phyloP scores from a whole-genome alignment of 2,329 filamentous ascomycete genomes.

The Graphiopsis chlorocephala region DNA sequence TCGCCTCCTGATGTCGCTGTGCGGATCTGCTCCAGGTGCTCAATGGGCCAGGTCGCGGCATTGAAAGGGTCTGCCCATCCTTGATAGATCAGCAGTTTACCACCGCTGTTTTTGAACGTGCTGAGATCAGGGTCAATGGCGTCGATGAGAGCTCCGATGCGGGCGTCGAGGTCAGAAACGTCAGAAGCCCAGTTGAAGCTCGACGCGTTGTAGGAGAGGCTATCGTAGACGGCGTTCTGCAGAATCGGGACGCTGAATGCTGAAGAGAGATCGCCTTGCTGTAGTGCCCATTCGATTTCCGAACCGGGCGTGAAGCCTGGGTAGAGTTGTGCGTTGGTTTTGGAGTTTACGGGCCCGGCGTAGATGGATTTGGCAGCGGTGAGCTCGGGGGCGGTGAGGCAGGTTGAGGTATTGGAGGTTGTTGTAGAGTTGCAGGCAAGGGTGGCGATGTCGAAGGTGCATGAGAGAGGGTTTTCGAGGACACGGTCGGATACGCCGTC shows the following conservation, averaged over 20 bases:
- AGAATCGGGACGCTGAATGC: constrained; percentile 40
- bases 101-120: constrained; percentile 31
- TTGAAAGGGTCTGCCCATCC: constrained; percentile 30
- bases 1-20: constrained; percentile 19
- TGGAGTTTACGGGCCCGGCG: constrained; percentile 28
- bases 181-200: constrained; percentile 40
- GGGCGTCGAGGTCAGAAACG: constrained; percentile 33
- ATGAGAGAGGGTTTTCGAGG: constrained; percentile 40
- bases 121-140: constrained; percentile 35
- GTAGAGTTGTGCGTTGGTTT: constrained; percentile 34
- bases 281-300: constrained; percentile 38
- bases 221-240: constrained; percentile 43
- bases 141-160: constrained; percentile 39
- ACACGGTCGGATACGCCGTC: constrained; percentile 40
- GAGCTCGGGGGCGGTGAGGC: constrained; percentile 36
- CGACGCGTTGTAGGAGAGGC: constrained; percentile 36
- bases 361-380: constrained; percentile 35
- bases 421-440: constrained; percentile 29
- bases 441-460: constrained; percentile 36
- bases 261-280: constrained; percentile 36
- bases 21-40: constrained; percentile 32
- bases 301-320: constrained; percentile 42
- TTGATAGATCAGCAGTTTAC: constrained; percentile 41
- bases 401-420: constrained; percentile 22
- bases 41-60: constrained; percentile 31